phyloP scores from a whole-genome alignment of 1,284 basidiomycete species.

The Puccinia coronata region DNA sequence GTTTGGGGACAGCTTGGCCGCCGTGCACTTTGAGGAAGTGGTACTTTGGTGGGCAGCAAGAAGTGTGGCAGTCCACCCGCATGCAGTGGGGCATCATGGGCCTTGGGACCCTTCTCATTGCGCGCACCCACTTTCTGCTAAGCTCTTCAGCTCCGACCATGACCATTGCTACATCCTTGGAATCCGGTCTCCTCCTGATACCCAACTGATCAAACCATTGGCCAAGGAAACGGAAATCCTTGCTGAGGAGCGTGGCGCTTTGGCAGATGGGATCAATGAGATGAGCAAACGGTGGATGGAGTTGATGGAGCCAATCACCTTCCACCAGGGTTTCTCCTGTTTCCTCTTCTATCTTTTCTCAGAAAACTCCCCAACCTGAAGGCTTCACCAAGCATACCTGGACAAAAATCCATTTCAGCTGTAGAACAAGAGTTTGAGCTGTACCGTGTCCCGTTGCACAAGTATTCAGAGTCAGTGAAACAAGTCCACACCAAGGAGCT shows the following conservation, averaged over 20 bases:
- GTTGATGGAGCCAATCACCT: slow-evolving; percentile 66
- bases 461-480: slow-evolving; percentile 2
- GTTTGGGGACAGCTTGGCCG: slow-evolving; percentile 86
- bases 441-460: slow-evolving; percentile 39
- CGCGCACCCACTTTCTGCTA: slow-evolving; percentile 88
- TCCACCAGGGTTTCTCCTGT: slow-evolving; percentile 26
- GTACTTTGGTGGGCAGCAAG: slow-evolving; percentile 86
- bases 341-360: neutral
- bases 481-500: slow-evolving; percentile 60
- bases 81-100: slow-evolving; percentile 86
- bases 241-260: slow-evolving; percentile 70
- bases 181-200: slow-evolving; percentile 58
- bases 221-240: slow-evolving; percentile 61
- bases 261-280: slow-evolving; percentile 71
- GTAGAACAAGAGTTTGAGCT: slow-evolving; percentile 63
- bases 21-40: slow-evolving; percentile 88
- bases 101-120: slow-evolving; percentile 82
- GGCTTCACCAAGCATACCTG: neutral
- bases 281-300: slow-evolving; percentile 77
- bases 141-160: slow-evolving; percentile 80
- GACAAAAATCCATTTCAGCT: slow-evolving; percentile 55
- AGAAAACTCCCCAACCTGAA: neutral
- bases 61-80: slow-evolving; percentile 86
- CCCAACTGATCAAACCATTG: slow-evolving; percentile 60
- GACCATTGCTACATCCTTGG: slow-evolving; percentile 75